Base-by-base conservation (phyloP, 2,329 filamentous ascomycete species). In the Mycocentrospora acerina region DNA sequence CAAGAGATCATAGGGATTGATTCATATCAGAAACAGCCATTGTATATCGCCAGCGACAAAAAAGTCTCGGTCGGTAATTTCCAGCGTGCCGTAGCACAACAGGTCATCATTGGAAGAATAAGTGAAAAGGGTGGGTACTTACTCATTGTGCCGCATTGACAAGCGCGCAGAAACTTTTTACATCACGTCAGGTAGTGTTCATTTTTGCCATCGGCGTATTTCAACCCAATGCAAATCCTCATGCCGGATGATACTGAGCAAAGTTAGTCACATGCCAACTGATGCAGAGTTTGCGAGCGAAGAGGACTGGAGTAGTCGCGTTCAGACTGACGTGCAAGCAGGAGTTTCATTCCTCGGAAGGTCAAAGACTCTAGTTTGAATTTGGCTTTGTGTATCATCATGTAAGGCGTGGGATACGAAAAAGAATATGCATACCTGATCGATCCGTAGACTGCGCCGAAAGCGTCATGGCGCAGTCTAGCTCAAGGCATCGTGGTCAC, bases 321-420 rank as follows among this genome's bases (percentile, higher is more conserved):
- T 53, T 70, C 67, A 70, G 67, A 69, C 67, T 70, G 67, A 70
- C 67, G 66, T 70, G 67, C 65, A 67, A 67, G 62, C 61, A 48
- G 44, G 44, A 63, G 63, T 70, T 70, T 70, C 67, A 70, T 68
- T 63, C 65, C 65, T 52, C 57, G 44, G 29, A 52, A 59, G 66
- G 65, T 70, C 67, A 70, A 70, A 70, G 67, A 70, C 67, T 70
- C 67, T 69, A 70, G 66, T 70, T 70, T 70, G 65, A 60, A 63
- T 56, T 59, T 59, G 60, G 64, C 64, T 67, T 63, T 64, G 55
- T 61, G 54, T 64, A 57, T 70, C 67, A 69, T 70, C 67, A 64
- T 60, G 44, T 54, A 55, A n/a, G 45, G 42, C 38, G 46, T 37
- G 36, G 34, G 35, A 32, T 33, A 31, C 29, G 15, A 28, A 38